These are phyloP conservation scores for Pterocarpus santalinus DNA, from an alignment of 306 rosid species.

Conservation along the genomic window DNA sequence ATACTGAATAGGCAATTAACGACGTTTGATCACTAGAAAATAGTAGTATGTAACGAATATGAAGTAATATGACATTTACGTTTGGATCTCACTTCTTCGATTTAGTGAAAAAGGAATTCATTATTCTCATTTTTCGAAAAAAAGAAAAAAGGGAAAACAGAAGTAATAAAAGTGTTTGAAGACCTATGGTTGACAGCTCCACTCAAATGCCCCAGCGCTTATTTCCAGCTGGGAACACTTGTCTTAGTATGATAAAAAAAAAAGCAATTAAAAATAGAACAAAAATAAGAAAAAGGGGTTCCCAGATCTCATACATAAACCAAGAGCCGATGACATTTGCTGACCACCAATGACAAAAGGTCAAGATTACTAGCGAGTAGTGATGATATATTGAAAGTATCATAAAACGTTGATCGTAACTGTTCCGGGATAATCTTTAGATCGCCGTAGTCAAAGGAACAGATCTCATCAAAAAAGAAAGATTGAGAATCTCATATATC, in stretches of 20 bases:
- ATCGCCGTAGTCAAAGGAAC: slow-evolving; percentile 39
- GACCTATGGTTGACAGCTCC: slow-evolving; percentile 26
- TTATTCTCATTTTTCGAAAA: slow-evolving; percentile 31
- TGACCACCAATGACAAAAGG: slow-evolving; percentile 35
- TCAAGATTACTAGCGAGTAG: slow-evolving; percentile 3
- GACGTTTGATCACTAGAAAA: slow-evolving; percentile 45
- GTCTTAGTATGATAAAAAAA: slow-evolving; percentile 13
- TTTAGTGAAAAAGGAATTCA: slow-evolving; percentile 7
- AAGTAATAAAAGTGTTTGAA: slow-evolving; percentile 16
- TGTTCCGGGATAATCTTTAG: slow-evolving; percentile 27
- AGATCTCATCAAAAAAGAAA: slow-evolving; percentile 18
- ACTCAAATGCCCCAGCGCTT: slow-evolving; percentile 23
- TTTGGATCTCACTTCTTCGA: slow-evolving; percentile 8
- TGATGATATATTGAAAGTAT: neutral
- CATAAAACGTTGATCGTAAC: slow-evolving; percentile 6
- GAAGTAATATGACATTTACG: slow-evolving; percentile 15
- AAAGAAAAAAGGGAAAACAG: neutral
- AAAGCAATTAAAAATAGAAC: neutral
- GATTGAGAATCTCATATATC: slow-evolving; percentile 40
- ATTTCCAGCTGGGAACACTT: slow-evolving; percentile 41
- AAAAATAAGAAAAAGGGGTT: neutral
- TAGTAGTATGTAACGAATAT: slow-evolving; percentile 24
- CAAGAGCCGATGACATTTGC: slow-evolving; percentile 21
- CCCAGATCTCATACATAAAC: neutral
- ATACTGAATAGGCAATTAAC: neutral